Evolutionary conservation across 164 flowering plant genomes (phyloP).

Genomic region (Berberis vulgaris): DNA sequence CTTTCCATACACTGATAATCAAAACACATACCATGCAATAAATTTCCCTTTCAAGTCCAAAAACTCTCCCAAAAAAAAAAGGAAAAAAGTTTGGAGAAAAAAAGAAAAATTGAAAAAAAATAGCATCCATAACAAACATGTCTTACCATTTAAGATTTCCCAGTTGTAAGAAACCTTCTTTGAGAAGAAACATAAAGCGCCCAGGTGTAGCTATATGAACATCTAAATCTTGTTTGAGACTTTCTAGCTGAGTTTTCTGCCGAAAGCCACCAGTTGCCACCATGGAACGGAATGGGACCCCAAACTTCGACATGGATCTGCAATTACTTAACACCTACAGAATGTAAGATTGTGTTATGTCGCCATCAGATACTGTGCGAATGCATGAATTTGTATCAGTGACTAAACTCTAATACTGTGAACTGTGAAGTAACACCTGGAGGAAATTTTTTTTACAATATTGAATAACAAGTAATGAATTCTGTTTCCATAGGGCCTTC

Average conservation of each 20-base stretch:
- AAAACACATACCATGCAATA: too few species aligned
- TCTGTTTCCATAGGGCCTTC: too few species aligned
- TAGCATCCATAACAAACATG: not conserved
- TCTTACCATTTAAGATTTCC: constrained; percentile 69
- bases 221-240: constrained; percentile 68
- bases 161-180: constrained; percentile 71
- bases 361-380: not conserved
- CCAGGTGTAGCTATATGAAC: constrained; percentile 94
- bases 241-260: constrained; percentile 83
- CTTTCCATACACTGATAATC: too few species aligned
- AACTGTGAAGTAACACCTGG: too few species aligned
- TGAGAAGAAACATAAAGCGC: constrained; percentile 66
- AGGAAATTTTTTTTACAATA: not conserved
- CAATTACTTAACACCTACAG: constrained; percentile 76
- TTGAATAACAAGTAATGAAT: not conserved
- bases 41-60: too few species aligned
- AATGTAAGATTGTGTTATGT: constrained; percentile 1
- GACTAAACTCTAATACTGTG: not conserved
- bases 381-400: not conserved
- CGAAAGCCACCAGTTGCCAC: constrained; percentile 92
- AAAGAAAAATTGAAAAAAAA: too few species aligned
- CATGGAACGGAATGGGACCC: constrained; percentile 92
- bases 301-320: constrained; percentile 70
- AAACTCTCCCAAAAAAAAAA: too few species aligned
- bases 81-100: too few species aligned